A percentile compares a stretch with the other conserved stretches of the same genome.
Conservation (phyloP, 176 grass and related monocot genomes). For the Rhipidocladum racemiflorum region DNA sequence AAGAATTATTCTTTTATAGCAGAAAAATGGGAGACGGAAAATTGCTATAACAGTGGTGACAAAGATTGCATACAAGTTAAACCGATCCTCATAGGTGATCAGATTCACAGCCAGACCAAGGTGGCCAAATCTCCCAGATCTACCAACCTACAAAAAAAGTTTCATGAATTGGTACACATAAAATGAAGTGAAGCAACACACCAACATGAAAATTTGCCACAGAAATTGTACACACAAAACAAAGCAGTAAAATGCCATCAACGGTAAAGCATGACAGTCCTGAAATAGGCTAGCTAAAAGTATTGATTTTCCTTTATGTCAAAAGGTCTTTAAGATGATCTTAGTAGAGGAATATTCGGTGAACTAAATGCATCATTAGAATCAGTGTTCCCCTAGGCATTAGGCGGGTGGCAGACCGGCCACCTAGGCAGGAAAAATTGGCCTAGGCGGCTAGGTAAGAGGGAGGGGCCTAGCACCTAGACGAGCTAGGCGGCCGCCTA, state of each 20-base stretch:
- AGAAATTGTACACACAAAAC: neutral
- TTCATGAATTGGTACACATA: neutral
- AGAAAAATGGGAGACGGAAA: conserved; percentile 5
- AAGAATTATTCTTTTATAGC: neutral
- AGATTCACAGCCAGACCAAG: conserved; percentile 88
- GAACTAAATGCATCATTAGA: neutral
- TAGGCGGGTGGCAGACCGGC: no score
- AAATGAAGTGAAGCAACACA: neutral
- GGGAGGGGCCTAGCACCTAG: no score
- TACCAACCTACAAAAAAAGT: conserved; percentile 65
- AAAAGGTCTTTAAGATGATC: neutral
- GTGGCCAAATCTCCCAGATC: conserved; percentile 89
- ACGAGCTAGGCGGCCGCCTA: no score
- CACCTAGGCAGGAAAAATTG: no score
- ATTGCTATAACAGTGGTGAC: neutral
- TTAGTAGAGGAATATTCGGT: neutral
- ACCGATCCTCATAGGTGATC: conserved; percentile 91
- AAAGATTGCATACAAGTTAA: conserved; percentile 70
- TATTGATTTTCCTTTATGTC: neutral
- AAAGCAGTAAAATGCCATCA: neutral
- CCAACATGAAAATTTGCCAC: neutral
- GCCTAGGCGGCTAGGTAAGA: no score
- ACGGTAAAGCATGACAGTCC: neutral
- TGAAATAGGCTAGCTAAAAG: neutral
- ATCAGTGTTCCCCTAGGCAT: no score